Base-by-base conservation (phyloP, 2,329 filamentous ascomycete genomes). In the Claviceps purpurea region DNA sequence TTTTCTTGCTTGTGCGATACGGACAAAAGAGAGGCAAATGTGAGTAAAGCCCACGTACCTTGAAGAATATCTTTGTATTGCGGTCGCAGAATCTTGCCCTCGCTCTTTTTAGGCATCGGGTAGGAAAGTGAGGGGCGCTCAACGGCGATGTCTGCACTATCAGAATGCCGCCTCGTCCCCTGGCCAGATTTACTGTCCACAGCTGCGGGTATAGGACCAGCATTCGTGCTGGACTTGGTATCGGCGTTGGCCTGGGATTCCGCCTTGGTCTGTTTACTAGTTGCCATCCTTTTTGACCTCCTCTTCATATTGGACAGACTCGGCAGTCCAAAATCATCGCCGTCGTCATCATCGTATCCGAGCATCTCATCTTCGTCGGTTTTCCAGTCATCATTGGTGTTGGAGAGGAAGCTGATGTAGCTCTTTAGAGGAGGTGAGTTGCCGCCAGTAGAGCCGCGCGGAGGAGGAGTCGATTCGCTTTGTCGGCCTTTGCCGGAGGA, bases 51-150 rank as follows among this genome's bases (percentile, higher is more conserved):
- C 16, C 37, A 54, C 63, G 14, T 58, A 84, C 82, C 82, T 73
- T 78, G 80, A 20, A 98, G 71, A 46, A 98, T 94, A 56, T 98
- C 93, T 69, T 98, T 96, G 68, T 97, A 98, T 67, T 98, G 93
- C 50, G 93, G 93, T 56, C 93, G 82, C 22, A 98, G 73, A 54
- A 97, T 97, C 74, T 98, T 98, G 30, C 89, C 91, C 65, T 96
- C 90, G 56, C 79, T 84, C 68, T 90, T 94, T 68, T 90, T 91
- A 2, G 90, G 82, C 61, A 87, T 84, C 30, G 91, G 91, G 62
- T 97, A 97, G 56, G 81, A 82, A 14, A 88, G 81, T 41, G 85
- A 74, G 24, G 87, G 88, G 56, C 91, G 79, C 69, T 96, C 90
- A 62, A 95, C 87, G 18, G 90, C 89, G 65, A 97, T 96, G 66